phyloP scores from a whole-genome alignment of 1,139 yeast genomes.

The Debaryomyces subglobosus region DNA sequence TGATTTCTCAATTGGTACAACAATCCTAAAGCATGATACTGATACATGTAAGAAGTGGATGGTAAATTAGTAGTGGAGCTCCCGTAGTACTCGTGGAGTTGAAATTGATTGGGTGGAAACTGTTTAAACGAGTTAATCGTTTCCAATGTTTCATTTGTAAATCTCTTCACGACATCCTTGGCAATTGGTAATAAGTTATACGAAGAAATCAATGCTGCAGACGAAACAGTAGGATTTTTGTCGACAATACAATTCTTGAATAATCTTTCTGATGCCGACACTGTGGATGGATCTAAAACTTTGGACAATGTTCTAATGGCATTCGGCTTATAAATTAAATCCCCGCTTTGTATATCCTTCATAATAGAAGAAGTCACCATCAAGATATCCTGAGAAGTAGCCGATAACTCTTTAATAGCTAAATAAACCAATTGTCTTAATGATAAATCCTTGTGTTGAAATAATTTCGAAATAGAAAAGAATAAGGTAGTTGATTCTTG shows the following conservation, averaged over 20 bases:
- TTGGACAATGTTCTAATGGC: constrained; percentile 91
- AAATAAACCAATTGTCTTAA: constrained; percentile 92
- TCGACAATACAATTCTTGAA: constrained; percentile 94
- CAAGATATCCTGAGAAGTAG: constrained; percentile 85
- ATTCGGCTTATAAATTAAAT: constrained; percentile 84
- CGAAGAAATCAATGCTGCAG: constrained; percentile 91
- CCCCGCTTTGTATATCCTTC: constrained; percentile 95
- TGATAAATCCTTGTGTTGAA: constrained; percentile 89
- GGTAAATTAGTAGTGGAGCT: constrained; percentile 55
- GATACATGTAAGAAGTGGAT: constrained; percentile 78
- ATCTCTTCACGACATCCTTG: constrained; percentile 88
- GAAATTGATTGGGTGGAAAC: constrained; percentile 61
- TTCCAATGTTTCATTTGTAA: constrained; percentile 93
- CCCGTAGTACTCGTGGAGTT: constrained; percentile 58
- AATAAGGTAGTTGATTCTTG: constrained; percentile 91
- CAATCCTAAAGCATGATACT: constrained; percentile 93
- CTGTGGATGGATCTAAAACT: constrained; percentile 89
- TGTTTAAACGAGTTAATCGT: constrained; percentile 72
- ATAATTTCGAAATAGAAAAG: constrained; percentile 90
- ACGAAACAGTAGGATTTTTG: constrained; percentile 81
- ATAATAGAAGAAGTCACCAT: constrained; percentile 98
- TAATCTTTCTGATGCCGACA: constrained; percentile 90
- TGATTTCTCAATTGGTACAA: constrained; percentile 86
- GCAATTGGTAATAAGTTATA: constrained; percentile 90
- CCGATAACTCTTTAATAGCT: constrained; percentile 87